Percentiles rank a stretch among this genome's conserved stretches.
Evolutionary conservation across 2,329 filamentous ascomycete genomes (phyloP).

Genomic region (Torrubiellomyces zombiae): DNA sequence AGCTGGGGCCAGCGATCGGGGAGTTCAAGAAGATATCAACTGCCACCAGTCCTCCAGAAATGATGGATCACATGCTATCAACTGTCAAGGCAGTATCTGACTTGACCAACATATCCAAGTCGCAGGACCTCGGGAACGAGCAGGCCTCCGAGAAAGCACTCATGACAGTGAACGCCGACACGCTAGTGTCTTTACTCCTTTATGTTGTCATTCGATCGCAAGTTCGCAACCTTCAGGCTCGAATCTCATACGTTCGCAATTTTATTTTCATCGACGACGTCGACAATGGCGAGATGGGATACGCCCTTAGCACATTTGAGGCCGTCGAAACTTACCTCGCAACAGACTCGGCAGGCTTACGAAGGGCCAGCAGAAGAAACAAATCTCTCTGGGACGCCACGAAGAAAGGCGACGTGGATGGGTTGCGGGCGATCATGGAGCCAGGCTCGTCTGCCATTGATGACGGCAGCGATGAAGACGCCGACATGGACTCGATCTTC

Average conservation of each 20-base stretch:
- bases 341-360: conserved; percentile 63
- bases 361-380: conserved; percentile 75
- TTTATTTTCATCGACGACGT: conserved; percentile 98
- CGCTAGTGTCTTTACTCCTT: conserved; percentile 76
- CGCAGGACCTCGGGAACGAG: conserved; percentile 17
- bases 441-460: conserved; percentile 37
- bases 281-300: conserved; percentile 89
- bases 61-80: conserved; percentile 64
- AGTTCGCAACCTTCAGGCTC: conserved; percentile 71
- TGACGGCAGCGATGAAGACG: conserved; percentile 29
- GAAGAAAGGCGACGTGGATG: conserved; percentile 57
- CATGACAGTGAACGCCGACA: conserved; percentile 64
- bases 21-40: conserved; percentile 75
- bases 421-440: conserved; percentile 66
- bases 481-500: conserved; percentile 25
- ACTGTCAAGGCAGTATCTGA: conserved; percentile 75
- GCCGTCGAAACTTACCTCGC: conserved; percentile 80
- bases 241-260: conserved; percentile 86
- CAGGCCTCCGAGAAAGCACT: conserved; percentile 33
- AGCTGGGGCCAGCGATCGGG: conserved; percentile 64
- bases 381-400: conserved; percentile 76
- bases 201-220: conserved; percentile 87
- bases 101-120: conserved; percentile 34
- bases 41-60: conserved; percentile 70
- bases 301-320: conserved; percentile 89